These are phyloP conservation scores for Solanum arcanum DNA, from an alignment of 257 asterid species.

Conservation along the genomic window DNA sequence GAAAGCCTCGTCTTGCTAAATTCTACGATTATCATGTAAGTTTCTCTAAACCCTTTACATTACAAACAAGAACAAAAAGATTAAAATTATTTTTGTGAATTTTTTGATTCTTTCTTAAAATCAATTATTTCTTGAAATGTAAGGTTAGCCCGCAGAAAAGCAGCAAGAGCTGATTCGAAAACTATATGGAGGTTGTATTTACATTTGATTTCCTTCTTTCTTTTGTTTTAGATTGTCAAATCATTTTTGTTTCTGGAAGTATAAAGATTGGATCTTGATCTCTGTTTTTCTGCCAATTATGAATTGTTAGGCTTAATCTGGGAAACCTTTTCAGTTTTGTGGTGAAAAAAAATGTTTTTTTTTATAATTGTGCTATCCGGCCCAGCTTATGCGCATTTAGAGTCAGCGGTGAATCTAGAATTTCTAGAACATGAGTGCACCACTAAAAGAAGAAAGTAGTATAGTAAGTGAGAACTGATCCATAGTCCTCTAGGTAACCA, in stretches of 20 bases:
- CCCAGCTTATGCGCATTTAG: neutral
- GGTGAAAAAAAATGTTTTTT: neutral
- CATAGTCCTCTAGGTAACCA: neutral
- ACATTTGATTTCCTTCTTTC: neutral
- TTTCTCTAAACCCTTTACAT: neutral
- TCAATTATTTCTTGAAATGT: neutral
- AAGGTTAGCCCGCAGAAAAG: slow-evolving; percentile 74
- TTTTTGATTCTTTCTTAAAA: neutral
- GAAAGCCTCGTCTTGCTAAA: slow-evolving; percentile 90
- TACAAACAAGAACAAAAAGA: neutral
- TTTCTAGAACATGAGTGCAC: neutral
- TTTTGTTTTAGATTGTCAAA: neutral
- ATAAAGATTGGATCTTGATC: neutral
- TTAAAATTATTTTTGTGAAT: neutral
- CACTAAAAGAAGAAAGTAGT: neutral
- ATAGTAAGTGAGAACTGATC: neutral
- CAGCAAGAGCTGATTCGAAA: slow-evolving; percentile 81
- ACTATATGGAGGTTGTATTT: slow-evolving; percentile 51
- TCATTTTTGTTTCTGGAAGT: neutral
- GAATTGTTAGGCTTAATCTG: neutral
- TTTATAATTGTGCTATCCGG: neutral
- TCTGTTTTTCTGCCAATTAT: neutral
- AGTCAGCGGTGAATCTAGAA: neutral
- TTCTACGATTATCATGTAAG: slow-evolving; percentile 72
- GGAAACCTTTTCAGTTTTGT: neutral